Evolutionary conservation across 148 eudicot species (phyloP), one percentile per base, ranked within the genome.

Genomic region (Arbutus unedo): DNA sequence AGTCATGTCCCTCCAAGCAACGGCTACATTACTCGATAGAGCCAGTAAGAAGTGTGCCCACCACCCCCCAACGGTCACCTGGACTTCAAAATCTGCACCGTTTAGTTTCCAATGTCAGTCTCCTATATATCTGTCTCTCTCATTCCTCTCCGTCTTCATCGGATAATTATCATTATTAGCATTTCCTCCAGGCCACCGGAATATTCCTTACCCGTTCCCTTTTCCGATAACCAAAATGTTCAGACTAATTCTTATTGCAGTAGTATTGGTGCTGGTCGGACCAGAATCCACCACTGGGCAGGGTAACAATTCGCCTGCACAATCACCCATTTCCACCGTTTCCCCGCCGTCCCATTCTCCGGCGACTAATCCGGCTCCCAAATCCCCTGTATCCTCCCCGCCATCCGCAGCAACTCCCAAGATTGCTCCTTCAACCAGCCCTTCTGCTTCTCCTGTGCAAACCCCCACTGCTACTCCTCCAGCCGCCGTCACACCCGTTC

Each of bases 31-130:
- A 25, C 71, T 66, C 71, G 15, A 16, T 66, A 66, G 3, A 31
- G 71, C 71, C 71, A 43, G 71, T 66, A 25, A 66, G 16, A 11
- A 31, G 43, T 10, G 44, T 31, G 1, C 6, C 71, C 44, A 31
- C 43, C 71, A 31, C 71, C 44, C 43, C 43, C 43, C 71, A 66
- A 66, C 71, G 71, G 71, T 66, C 71, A 66, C 71, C 71, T 31
- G 0, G 16, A 41, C 43, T 25, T 64, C 70, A 0, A 10, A 54
- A 54, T 13, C 14, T 54, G 3, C 18, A 54, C 11, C 56, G 56
- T 54, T 54, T 54, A 31, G 38, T 31, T 31, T 11, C 56, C 56
- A 54, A 10, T 23, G 5, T 25, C 71, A 10, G 16, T 4, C 71
- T 13, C 11, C 43, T 66, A 66, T 66, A 66, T 66, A 66, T 3